phyloP scores from a whole-genome alignment of 495 filamentous ascomycete genomes.

The Neurospora tetrasperma region DNA sequence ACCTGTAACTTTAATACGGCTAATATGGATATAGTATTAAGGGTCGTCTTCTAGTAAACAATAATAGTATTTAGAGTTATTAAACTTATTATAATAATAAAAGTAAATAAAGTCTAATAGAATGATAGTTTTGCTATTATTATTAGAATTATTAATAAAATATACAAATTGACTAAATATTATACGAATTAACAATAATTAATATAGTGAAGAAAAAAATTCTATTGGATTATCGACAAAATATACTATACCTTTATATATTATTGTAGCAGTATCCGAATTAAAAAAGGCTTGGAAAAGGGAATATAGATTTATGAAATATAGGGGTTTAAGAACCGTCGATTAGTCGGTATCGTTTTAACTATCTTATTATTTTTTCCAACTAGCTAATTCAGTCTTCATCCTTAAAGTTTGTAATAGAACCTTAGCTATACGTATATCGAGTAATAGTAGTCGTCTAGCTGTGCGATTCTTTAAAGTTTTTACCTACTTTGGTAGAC shows the following conservation, averaged over 20 bases:
- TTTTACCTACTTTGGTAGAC: too few species aligned
- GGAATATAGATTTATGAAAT: neutral
- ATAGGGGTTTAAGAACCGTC: neutral
- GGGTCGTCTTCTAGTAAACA: neutral
- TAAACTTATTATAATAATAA: neutral
- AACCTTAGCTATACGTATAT: neutral
- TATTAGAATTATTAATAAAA: too few species aligned
- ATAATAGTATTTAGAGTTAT: neutral
- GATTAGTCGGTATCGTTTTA: neutral
- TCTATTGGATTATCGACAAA: too few species aligned
- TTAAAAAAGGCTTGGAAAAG: neutral
- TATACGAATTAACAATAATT: neutral
- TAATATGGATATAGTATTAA: neutral
- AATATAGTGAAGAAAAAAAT: too few species aligned
- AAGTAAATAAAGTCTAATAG: neutral
- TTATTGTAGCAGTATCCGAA: neutral
- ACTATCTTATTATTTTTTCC: neutral
- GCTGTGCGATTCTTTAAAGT: neutral
- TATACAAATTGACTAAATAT: neutral
- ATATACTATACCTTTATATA: neutral
- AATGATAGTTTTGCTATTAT: neutral
- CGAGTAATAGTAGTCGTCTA: neutral
- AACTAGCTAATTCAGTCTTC: neutral
- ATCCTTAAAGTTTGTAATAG: neutral
- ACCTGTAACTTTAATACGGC: neutral